These are phyloP conservation scores for Thinopyrum elongatum DNA, from an alignment of 176 grass and related monocot genomes.

Conservation along the genomic window DNA sequence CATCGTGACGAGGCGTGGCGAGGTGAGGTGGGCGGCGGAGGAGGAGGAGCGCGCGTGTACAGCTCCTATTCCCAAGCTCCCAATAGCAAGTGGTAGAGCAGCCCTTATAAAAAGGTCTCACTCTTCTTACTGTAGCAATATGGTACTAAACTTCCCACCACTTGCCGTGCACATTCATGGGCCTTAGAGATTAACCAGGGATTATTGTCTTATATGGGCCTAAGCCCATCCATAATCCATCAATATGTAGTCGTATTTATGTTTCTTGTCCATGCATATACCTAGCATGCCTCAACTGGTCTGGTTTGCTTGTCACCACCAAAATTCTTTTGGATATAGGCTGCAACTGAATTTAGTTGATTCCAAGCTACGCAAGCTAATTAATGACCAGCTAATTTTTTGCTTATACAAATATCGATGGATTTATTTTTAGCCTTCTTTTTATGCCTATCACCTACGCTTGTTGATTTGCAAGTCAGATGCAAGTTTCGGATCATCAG, in stretches of 20 bases:
- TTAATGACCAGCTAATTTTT: neutral
- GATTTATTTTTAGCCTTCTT: neutral
- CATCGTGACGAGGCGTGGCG: no score
- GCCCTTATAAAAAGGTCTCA: no score
- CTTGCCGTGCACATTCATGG: no score
- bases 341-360: constrained; percentile 13
- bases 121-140: no score
- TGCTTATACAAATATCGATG: neutral
- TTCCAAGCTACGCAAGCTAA: neutral
- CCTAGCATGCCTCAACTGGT: neutral
- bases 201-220: no score
- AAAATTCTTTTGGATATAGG: neutral
- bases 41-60: no score
- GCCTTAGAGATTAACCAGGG: no score
- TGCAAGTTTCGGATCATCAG: neutral
- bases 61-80: no score
- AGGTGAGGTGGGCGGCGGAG: no score
- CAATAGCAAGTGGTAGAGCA: no score
- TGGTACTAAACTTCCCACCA: no score
- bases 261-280: neutral
- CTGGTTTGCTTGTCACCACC: neutral
- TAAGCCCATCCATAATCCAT: no score
- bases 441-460: neutral
- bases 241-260: neutral
- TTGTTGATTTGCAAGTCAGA: neutral